Conservation (phyloP, 352 stramenopile species). For the Phytophthora lateralis region DNA sequence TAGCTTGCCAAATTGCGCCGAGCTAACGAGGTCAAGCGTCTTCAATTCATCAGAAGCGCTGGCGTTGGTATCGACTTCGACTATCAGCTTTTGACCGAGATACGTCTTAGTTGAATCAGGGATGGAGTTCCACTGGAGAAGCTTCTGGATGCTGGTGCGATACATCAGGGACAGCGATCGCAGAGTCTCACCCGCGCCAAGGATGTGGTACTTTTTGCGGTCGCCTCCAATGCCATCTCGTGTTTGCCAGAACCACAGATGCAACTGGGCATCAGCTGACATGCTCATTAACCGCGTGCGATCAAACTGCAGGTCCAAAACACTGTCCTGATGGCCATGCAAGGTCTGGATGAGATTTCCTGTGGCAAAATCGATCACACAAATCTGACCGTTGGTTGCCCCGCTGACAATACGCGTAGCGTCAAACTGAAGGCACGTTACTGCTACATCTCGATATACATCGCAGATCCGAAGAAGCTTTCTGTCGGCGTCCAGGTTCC, state of each 20-base stretch:
- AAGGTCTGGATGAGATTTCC: slow-evolving; percentile 74
- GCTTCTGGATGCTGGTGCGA: slow-evolving; percentile 67
- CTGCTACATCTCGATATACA: slow-evolving; percentile 46
- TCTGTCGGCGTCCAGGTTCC: slow-evolving; percentile 67
- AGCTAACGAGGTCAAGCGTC: slow-evolving; percentile 54
- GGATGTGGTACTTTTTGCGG: slow-evolving; percentile 75
- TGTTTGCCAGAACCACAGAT: slow-evolving; percentile 76
- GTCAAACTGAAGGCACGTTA: slow-evolving; percentile 80
- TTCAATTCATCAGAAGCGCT: slow-evolving; percentile 61
- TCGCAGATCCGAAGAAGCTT: slow-evolving; percentile 72
- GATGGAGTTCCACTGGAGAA: slow-evolving; percentile 76
- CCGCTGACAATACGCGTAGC: slow-evolving; percentile 77
- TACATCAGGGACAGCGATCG: slow-evolving; percentile 80
- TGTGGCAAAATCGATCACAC: slow-evolving; percentile 76
- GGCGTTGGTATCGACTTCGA: slow-evolving; percentile 50
- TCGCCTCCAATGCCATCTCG: slow-evolving; percentile 44
- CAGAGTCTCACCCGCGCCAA: slow-evolving; percentile 70
- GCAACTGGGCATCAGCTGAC: slow-evolving; percentile 58
- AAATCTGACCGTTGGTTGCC: slow-evolving; percentile 55
- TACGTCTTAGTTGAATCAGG: slow-evolving; percentile 75
- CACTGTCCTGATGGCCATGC: slow-evolving; percentile 42
- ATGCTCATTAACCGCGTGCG: slow-evolving; percentile 69
- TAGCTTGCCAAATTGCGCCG: slow-evolving; percentile 57
- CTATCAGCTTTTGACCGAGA: slow-evolving; percentile 76
- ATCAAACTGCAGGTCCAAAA: slow-evolving; percentile 81